phyloP scores from a whole-genome alignment of 2,329 filamentous ascomycete species.

The Thielaviopsis populi region DNA sequence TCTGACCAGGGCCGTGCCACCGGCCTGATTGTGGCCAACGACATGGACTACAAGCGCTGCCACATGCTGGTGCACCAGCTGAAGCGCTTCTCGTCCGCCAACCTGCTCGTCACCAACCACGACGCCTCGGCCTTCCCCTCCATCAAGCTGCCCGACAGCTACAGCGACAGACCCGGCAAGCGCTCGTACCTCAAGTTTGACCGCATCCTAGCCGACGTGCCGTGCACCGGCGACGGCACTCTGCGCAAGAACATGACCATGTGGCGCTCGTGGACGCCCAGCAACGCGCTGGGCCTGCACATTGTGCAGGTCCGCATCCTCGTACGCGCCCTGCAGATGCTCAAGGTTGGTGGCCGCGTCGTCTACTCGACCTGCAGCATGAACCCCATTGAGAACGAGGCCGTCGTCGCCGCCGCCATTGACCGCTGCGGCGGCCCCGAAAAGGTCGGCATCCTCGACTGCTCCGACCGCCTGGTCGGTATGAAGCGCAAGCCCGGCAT shows the following conservation, averaged over 20 bases:
- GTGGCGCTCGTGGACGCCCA: slow-evolving; percentile 89
- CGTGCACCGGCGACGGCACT: slow-evolving; percentile 91
- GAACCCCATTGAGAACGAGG: slow-evolving; percentile 96
- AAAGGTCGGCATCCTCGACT: slow-evolving; percentile 76
- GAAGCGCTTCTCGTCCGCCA: slow-evolving; percentile 90
- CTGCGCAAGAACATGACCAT: slow-evolving; percentile 82
- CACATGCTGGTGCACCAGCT: slow-evolving; percentile 97
- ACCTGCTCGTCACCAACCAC: slow-evolving; percentile 93
- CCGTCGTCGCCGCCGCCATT: slow-evolving; percentile 76
- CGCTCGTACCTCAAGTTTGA: slow-evolving; percentile 86
- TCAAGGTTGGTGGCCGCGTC: slow-evolving; percentile 85
- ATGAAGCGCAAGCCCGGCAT: slow-evolving; percentile 66
- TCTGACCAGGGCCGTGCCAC: slow-evolving; percentile 76
- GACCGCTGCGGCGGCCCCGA: slow-evolving; percentile 70
- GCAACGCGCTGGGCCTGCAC: slow-evolving; percentile 75
- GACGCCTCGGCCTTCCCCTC: slow-evolving; percentile 93
- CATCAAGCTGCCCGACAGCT: slow-evolving; percentile 57
- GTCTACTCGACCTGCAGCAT: slow-evolving; percentile 98
- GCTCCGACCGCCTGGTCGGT: slow-evolving; percentile 58
- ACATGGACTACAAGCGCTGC: slow-evolving; percentile 88
- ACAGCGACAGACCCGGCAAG: slow-evolving; percentile 38
- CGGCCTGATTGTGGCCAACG: slow-evolving; percentile 85
- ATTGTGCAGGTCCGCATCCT: slow-evolving; percentile 78
- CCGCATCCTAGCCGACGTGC: slow-evolving; percentile 88
- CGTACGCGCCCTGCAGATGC: slow-evolving; percentile 81